phyloP scores from a whole-genome alignment of 768 basidiomycete genomes.

The Trametes meyenii region DNA sequence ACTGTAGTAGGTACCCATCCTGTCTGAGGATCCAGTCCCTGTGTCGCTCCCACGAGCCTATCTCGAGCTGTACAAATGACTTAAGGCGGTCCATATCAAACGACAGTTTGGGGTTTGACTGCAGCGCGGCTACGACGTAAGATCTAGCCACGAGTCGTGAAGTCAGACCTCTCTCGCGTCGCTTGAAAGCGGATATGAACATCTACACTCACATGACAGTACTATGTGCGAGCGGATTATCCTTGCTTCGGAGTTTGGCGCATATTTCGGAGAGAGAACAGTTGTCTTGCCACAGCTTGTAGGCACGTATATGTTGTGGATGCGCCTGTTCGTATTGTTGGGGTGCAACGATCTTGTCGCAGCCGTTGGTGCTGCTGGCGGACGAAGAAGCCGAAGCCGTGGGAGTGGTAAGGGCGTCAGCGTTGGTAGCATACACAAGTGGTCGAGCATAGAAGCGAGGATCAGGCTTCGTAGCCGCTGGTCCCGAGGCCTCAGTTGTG shows the following conservation, averaged over 20 bases:
- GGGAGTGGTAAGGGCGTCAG: no score
- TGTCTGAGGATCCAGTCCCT: slow-evolving; percentile 38
- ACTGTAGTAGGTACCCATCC: slow-evolving; percentile 10
- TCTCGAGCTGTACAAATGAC: slow-evolving; percentile 43
- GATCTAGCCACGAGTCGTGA: slow-evolving; percentile 34
- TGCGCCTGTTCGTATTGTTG: slow-evolving; percentile 5
- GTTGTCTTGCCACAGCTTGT: slow-evolving; percentile 46
- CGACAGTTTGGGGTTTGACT: slow-evolving; percentile 41
- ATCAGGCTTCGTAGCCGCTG: no score
- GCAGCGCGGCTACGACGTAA: slow-evolving; percentile 46
- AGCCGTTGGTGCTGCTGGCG: background rate
- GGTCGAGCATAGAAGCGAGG: no score
- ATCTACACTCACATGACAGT: slow-evolving; percentile 48
- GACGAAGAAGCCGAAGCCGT: no score
- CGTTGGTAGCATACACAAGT: no score
- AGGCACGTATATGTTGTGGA: slow-evolving; percentile 45
- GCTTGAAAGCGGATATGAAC: no score
- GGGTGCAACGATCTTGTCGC: background rate
- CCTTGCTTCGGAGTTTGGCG: slow-evolving; percentile 36
- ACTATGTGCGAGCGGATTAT: slow-evolving; percentile 47
- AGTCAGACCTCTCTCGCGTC: background rate
- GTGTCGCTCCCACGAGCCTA: slow-evolving; percentile 46
- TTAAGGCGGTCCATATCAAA: slow-evolving; percentile 40
- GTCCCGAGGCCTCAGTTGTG: no score
- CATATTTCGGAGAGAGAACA: slow-evolving; percentile 45